Evolutionary conservation across 192 early-diverging fungal genomes (phyloP).

Genomic region (Coemansia sp.): DNA sequence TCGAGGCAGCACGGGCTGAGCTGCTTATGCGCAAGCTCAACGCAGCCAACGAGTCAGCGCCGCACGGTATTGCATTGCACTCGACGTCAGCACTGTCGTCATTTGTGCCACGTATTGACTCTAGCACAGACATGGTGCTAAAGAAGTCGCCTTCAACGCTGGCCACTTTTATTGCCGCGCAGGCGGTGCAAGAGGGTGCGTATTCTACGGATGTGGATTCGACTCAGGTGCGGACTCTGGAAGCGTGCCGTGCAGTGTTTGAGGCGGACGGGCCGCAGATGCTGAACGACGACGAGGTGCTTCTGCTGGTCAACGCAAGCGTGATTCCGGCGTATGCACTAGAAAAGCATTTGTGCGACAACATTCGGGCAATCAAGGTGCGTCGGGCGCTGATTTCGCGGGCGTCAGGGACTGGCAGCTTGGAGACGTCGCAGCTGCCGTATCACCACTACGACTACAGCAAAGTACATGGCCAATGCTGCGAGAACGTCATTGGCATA

Average conservation of each 20-base stretch:
- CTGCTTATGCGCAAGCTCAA: constrained; percentile 23
- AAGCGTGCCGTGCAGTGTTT: constrained; percentile 43
- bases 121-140: constrained; percentile 44
- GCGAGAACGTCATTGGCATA: constrained; percentile 95
- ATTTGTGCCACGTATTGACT: constrained; percentile 42
- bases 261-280: constrained; percentile 30
- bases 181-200: constrained; percentile 6
- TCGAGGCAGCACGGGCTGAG: constrained; percentile 38
- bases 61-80: constrained; percentile 40
- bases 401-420: constrained; percentile 60
- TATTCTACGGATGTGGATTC: neutral
- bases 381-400: constrained; percentile 77
- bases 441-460: constrained; percentile 85
- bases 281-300: constrained; percentile 76
- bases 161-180: constrained; percentile 9
- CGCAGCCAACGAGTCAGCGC: neutral
- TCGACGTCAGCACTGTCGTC: constrained; percentile 45
- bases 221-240: constrained; percentile 29
- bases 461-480: constrained; percentile 88
- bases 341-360: constrained; percentile 78
- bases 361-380: constrained; percentile 82
- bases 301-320: constrained; percentile 67
- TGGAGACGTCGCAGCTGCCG: constrained; percentile 70
- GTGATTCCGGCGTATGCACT: constrained; percentile 83
- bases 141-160: constrained; percentile 40